Conservation (phyloP, 2,329 filamentous ascomycete species). For the Trichoderma sp. region DNA sequence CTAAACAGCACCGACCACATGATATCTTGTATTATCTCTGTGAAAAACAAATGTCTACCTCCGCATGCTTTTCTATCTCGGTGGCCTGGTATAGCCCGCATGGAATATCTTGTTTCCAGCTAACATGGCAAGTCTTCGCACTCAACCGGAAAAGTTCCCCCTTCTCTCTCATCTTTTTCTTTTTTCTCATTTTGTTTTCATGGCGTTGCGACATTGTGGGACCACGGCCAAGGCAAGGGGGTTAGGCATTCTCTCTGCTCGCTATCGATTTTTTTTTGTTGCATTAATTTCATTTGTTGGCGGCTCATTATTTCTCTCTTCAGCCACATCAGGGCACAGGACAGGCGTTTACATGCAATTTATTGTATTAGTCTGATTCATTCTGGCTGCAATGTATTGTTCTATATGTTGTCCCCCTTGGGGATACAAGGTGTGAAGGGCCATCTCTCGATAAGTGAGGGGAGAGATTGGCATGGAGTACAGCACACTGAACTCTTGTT, state of each 20-base stretch:
- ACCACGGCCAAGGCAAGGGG: background rate
- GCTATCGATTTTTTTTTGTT: constrained; percentile 5
- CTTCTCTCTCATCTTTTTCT: constrained; percentile 24
- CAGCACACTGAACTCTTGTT: background rate
- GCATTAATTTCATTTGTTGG: background rate
- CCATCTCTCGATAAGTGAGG: background rate
- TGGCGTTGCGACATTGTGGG: constrained; percentile 30
- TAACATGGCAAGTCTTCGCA: constrained; percentile 36
- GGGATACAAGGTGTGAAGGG: background rate
- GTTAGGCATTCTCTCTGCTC: constrained; percentile 6
- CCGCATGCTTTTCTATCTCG: background rate
- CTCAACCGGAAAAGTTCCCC: constrained; percentile 26
- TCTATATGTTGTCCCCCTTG: background rate
- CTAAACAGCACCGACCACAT: background rate
- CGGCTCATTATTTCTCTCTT: background rate
- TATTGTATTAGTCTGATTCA: background rate
- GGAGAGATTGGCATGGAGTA: background rate
- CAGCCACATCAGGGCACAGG: background rate
- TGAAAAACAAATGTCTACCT: background rate
- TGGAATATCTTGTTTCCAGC: constrained; percentile 29
- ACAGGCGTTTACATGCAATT: constrained; percentile 7
- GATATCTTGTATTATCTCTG: background rate
- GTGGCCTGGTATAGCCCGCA: background rate
- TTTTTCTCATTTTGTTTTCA: constrained; percentile 16
- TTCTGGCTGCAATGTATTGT: background rate